Evolutionary conservation across 202 grass and related monocot species (phyloP).

Genomic region (Alloteropsis angusta): DNA sequence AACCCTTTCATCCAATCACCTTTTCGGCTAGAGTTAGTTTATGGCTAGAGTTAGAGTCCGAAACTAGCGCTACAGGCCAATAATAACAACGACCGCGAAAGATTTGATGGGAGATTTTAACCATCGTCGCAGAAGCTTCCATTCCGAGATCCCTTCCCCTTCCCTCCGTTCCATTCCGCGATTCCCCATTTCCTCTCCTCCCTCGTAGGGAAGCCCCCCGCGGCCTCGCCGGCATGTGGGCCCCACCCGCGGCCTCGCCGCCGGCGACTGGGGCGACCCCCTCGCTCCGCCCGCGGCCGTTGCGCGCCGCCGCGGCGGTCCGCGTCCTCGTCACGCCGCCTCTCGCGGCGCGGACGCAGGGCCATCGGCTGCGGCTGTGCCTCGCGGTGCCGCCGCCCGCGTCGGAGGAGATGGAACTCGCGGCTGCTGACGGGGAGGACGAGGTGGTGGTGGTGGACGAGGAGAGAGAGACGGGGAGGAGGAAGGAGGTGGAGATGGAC

Average conservation of each 20-base stretch:
- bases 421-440: conserved; percentile 11
- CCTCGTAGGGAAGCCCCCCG: background rate
- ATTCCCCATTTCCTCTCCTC: background rate
- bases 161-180: background rate
- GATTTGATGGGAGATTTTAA: conserved; percentile 1
- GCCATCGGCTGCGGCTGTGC: background rate
- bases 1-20: no score
- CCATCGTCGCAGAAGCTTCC: conserved; percentile 25
- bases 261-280: background rate
- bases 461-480: background rate
- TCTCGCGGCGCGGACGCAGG: background rate
- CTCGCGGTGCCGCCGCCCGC: conserved; percentile 31
- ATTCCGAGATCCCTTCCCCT: background rate
- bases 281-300: background rate
- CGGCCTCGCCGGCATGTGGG: conserved; percentile 29
- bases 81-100: background rate
- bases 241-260: conserved; percentile 28
- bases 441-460: background rate
- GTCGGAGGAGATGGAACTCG: conserved; percentile 29
- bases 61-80: no score
- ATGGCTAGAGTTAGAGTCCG: no score
- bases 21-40: no score
- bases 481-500: conserved; percentile 39
- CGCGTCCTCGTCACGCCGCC: conserved; percentile 5
- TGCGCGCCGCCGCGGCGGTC: background rate